Base-by-base conservation (phyloP, 2,329 filamentous ascomycete genomes). In the Colletotrichum agaves region DNA sequence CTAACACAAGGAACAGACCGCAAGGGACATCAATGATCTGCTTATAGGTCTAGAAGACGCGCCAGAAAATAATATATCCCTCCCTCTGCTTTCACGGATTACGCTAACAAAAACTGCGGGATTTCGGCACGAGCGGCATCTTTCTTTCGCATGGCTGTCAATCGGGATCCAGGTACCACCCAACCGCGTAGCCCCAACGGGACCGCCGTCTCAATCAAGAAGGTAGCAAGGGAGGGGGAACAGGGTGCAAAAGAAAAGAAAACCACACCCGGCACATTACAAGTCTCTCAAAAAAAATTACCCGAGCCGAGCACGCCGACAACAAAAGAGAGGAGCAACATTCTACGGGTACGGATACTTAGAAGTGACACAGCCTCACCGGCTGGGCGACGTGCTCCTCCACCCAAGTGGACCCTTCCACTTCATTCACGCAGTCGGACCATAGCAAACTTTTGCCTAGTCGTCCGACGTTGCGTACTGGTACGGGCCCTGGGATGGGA, bases 191-290 rank as follows among this genome's bases (percentile, higher is more conserved):
- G 49, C 15, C 21, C 53, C 33, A 39, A 66, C 27, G 55, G 49
- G 33, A 47, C 55, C 62, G 27, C 47, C 55, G 41, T 56, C 66
- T 69, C 47, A 69, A 66, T 61, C 35, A 15, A 66, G 66, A 69
- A 69, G 66, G 66, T 69, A 35, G 57, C 37, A 67, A n/a, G 23
- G 27, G 11, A 19, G 7, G 7, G 19, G 31, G 33, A 58, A 10
- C 6, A 50, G 52, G 27, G 31, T 23, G 60, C 43, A 23, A 59
- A 15, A 52, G 37, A 37, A 41, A 49, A 50, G 23, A 52, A 35
- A 31, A 11, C n/a, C 46, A 33, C 39, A 33, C 33, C 35, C 31
- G 12, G 23, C 39, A 47, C 27, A 39, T 27, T 11, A 39, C 44
- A 67, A 31, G 37, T 19, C 27, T 58, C 19, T 33, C 49, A 37